Evolutionary conservation across 108 stramenopile genomes (phyloP).

Genomic region (Cyclotella distinguenda): DNA sequence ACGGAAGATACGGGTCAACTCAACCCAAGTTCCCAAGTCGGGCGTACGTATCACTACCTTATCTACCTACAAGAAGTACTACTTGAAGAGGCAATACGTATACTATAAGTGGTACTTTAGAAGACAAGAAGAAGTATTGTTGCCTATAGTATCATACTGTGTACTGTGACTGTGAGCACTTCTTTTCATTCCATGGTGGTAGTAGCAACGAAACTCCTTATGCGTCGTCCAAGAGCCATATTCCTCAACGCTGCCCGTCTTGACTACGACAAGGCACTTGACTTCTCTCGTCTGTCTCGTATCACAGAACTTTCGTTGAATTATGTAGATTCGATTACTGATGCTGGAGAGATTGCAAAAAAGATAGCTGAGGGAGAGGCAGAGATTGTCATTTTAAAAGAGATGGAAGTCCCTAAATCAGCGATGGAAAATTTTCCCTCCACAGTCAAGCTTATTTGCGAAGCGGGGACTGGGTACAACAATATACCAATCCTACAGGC

Average conservation of each 20-base stretch:
- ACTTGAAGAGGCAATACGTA: too few species aligned
- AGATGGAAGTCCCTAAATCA: constrained; percentile 64
- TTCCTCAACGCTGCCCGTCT: constrained; percentile 76
- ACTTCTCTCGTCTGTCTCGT: constrained; percentile 50
- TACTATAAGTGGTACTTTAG: too few species aligned
- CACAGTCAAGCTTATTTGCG: constrained; percentile 73
- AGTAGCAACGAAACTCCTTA: constrained; percentile 15
- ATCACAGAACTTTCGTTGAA: constrained; percentile 57
- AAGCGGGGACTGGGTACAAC: constrained; percentile 91
- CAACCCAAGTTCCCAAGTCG: too few species aligned
- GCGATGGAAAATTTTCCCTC: constrained; percentile 59
- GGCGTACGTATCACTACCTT: too few species aligned
- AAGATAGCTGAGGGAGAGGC: constrained; percentile 58
- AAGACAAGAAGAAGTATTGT: too few species aligned
- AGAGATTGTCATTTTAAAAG: constrained; percentile 85
- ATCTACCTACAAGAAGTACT: too few species aligned
- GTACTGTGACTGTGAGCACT: too few species aligned
- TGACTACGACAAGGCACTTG: constrained; percentile 71
- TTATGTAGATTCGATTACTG: constrained; percentile 56
- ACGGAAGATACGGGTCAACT: constrained; percentile 6
- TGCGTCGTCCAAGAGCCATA: constrained; percentile 53
- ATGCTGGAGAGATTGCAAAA: constrained; percentile 62
- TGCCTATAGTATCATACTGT: too few species aligned
- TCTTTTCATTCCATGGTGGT: not conserved
- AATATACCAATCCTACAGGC: constrained; percentile 68